Base-by-base conservation (phyloP, 345 rosid genomes). In the Abelmoschus esculentus region DNA sequence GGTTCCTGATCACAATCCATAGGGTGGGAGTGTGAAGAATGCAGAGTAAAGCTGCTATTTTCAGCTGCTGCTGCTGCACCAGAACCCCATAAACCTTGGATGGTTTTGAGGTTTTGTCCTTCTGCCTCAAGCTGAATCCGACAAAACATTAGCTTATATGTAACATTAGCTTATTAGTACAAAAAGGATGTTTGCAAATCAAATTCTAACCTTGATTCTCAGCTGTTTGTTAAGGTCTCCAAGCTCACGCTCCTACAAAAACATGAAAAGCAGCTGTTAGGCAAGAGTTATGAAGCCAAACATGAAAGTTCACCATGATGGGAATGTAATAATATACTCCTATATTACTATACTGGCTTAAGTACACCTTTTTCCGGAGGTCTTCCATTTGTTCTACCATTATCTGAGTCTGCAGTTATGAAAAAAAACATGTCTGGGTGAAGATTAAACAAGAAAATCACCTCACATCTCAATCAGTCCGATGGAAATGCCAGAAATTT, bases 211-310 rank as follows among this genome's bases (percentile, higher is more conserved):
- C 96, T 89, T 89, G 46, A 76, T 74, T 84, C 81, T 86, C 47
- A 91, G 91, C 71, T 89, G 91, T 84, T 86, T 91, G 90, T 91
- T 91, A 15, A 91, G 74, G 77, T 91, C 93, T 77, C 97, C 93
- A 13, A 91, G 91, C 60, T 86, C 90, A 71, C 96, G 87, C 75
- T 91, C 97, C 97, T 91, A 86, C 71, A 57, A 76, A 57, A 28
- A 31, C 5, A 66, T 66, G 28, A 22, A 57, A 70, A 46, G 28
- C 60, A 72, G 17, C 60, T 60, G 52, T 3, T 49, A 65, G 34
- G 5, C 11, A 44, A 22, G 54, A 64, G 1, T 44, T 66, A 3
- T 28, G 40, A 15, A 47, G 32, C 57, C 28, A 40, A 38, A 5
- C 6, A 44, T 31, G 19, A 63, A 63, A 61, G 66, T 1, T 61